Conservation (phyloP, 2,329 filamentous ascomycete genomes). For the Calonectria ilicicola region DNA sequence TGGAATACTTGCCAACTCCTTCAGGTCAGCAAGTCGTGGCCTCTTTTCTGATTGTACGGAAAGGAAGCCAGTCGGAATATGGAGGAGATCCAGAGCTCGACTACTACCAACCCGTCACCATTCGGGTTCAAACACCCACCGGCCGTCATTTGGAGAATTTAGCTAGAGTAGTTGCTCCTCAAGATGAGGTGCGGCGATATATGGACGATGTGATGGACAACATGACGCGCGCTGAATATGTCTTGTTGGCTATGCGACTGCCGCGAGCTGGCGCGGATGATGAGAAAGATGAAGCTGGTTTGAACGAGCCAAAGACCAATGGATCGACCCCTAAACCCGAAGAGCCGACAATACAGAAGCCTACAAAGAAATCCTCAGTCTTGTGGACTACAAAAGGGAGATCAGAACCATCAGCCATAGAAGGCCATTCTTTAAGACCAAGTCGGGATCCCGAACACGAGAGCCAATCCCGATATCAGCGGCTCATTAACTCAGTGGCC, state of each 20-base stretch:
- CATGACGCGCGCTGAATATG: conserved; percentile 76
- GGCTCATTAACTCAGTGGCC: conserved; percentile 52
- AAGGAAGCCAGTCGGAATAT: conserved; percentile 75
- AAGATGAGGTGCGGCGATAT: conserved; percentile 72
- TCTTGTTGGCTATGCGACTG: conserved; percentile 75
- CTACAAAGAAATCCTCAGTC: conserved; percentile 45
- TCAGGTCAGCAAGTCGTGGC: conserved; percentile 73
- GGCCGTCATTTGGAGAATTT: conserved; percentile 72
- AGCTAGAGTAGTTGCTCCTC: conserved; percentile 70
- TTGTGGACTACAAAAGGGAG: conserved; percentile 50
- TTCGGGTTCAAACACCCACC: conserved; percentile 67
- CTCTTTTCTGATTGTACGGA: conserved; percentile 82
- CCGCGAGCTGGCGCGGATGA: conserved; percentile 56
- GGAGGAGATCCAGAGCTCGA: conserved; percentile 73
- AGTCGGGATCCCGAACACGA: conserved; percentile 50
- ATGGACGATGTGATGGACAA: conserved; percentile 79
- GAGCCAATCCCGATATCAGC: conserved; percentile 50
- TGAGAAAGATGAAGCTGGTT: conserved; percentile 43
- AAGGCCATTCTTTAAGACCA: conserved; percentile 37
- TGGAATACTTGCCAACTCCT: conserved; percentile 70
- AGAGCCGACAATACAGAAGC: conserved; percentile 39
- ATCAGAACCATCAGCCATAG: conserved; percentile 31
- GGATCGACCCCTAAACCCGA: conserved; percentile 46
- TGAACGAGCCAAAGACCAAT: conserved; percentile 47
- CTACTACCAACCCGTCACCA: conserved; percentile 81